phyloP scores from a whole-genome alignment of 169 alveolate genomes.

The Cryptosporidium meleagridis region DNA sequence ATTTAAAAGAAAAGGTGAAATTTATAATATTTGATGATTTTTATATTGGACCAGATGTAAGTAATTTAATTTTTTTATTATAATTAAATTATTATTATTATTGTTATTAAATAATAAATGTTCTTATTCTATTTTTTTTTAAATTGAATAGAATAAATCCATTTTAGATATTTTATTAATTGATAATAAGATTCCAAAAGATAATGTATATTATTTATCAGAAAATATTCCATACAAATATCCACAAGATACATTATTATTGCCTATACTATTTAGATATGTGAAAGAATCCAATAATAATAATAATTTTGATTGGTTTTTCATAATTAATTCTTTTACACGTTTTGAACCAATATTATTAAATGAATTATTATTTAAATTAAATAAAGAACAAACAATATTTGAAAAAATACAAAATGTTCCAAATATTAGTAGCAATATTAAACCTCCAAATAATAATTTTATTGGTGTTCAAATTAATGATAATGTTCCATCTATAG shows the following conservation, averaged over 20 bases:
- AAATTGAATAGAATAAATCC: constrained; percentile 1
- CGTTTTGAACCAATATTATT: constrained; percentile 28
- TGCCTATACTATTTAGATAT: constrained; percentile 46
- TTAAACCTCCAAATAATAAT: constrained; percentile 19
- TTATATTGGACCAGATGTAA: constrained; percentile 67
- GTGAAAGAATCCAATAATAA: constrained; percentile 8
- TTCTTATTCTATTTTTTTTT: no score
- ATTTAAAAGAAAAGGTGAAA: constrained; percentile 26
- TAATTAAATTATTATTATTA: background rate
- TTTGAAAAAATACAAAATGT: constrained; percentile 34
- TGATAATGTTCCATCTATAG: constrained; percentile 53
- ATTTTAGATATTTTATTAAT: constrained; percentile 20
- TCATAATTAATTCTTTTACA: constrained; percentile 43
- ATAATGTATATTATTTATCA: constrained; percentile 23
- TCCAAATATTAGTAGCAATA: background rate
- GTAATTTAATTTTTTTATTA: background rate
- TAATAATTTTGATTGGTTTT: constrained; percentile 65
- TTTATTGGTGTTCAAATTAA: constrained; percentile 48
- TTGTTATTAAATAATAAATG: background rate
- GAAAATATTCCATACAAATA: background rate
- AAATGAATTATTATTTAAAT: constrained; percentile 2
- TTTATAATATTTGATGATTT: constrained; percentile 63
- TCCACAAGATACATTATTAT: constrained; percentile 38
- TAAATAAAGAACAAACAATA: constrained; percentile 19
- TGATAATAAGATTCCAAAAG: constrained; percentile 35